phyloP scores from a whole-genome alignment of 2,329 filamentous ascomycete genomes.

The Hymenotorrendiella dingleyae region DNA sequence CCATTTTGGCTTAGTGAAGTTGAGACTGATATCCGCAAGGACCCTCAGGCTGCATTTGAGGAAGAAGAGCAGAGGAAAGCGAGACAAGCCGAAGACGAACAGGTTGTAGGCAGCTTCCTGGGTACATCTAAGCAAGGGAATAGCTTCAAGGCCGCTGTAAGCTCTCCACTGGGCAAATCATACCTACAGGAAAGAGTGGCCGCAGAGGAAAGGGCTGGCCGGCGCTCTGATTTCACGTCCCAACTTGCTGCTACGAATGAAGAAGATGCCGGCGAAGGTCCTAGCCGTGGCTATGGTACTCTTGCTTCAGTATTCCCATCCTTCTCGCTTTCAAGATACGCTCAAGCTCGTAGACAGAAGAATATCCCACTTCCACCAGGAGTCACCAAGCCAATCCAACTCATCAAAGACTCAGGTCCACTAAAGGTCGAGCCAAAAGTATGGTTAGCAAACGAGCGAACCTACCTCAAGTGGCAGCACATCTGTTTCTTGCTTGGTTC shows the following conservation, averaged over 20 bases:
- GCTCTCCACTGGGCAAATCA: slow-evolving; percentile 64
- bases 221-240: slow-evolving; percentile 28
- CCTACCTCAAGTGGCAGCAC: slow-evolving; percentile 98
- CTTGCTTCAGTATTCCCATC: slow-evolving; percentile 72
- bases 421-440: slow-evolving; percentile 95
- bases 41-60: slow-evolving; percentile 84
- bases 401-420: slow-evolving; percentile 92
- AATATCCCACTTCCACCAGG: slow-evolving; percentile 68
- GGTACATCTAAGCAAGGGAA: slow-evolving; percentile 42
- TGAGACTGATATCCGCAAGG: slow-evolving; percentile 88
- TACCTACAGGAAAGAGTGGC: slow-evolving; percentile 52
- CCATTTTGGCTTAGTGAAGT: slow-evolving; percentile 94
- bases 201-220: slow-evolving; percentile 33
- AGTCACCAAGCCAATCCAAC: slow-evolving; percentile 75
- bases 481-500: slow-evolving; percentile 82
- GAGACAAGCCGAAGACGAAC: slow-evolving; percentile 77
- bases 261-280: slow-evolving; percentile 34
- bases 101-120: slow-evolving; percentile 83
- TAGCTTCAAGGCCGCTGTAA: slow-evolving; percentile 53
- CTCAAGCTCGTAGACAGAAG: slow-evolving; percentile 47
- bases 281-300: slow-evolving; percentile 43
- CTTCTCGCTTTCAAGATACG: slow-evolving; percentile 77
- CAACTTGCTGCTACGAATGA: slow-evolving; percentile 12
- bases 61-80: slow-evolving; percentile 82
- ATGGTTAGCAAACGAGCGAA: slow-evolving; percentile 97